Evolutionary conservation across 768 basidiomycete genomes (phyloP).

Genomic region (Glaciozyma martinii): DNA sequence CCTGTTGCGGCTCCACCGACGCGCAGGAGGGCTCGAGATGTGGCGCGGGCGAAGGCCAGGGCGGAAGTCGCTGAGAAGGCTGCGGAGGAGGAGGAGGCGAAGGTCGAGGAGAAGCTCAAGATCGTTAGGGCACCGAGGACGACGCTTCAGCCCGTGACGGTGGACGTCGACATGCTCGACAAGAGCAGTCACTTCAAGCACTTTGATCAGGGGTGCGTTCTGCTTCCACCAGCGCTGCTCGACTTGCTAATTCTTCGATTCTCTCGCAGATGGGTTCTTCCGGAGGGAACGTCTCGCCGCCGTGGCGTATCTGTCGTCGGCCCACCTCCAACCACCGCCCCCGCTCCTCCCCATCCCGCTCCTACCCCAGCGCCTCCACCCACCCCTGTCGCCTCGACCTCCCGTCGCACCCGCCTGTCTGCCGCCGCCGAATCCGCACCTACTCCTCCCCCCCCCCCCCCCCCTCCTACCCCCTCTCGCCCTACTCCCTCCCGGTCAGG

Average conservation of each 20-base stretch:
- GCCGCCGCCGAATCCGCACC: neutral
- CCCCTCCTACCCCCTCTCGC: neutral
- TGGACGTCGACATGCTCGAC: neutral
- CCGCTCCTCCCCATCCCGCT: neutral
- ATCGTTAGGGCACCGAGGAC: neutral
- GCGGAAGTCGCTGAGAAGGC: neutral
- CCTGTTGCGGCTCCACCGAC: neutral
- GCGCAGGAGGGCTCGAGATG: neutral
- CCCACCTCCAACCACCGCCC: accelerated
- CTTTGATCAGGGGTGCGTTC: slow-evolving; percentile 15
- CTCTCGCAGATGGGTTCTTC: slow-evolving; percentile 9
- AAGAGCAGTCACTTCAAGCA: slow-evolving; percentile 1
- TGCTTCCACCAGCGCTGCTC: too few relatives aligned
- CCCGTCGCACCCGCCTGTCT: neutral
- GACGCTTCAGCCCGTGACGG: neutral
- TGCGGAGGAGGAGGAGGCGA: neutral
- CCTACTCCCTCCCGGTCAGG: too few relatives aligned
- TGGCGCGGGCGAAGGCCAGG: neutral
- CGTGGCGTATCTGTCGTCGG: neutral
- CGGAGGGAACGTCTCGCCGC: slow-evolving; percentile 10
- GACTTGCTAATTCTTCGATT: too few relatives aligned
- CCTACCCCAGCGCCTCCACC: neutral
- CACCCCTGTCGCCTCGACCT: neutral
- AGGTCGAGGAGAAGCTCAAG: neutral
- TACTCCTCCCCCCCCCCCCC: neutral